These are phyloP conservation scores for Yarrowia divulgata DNA, from an alignment of 805 yeast species.

Conservation along the genomic window DNA sequence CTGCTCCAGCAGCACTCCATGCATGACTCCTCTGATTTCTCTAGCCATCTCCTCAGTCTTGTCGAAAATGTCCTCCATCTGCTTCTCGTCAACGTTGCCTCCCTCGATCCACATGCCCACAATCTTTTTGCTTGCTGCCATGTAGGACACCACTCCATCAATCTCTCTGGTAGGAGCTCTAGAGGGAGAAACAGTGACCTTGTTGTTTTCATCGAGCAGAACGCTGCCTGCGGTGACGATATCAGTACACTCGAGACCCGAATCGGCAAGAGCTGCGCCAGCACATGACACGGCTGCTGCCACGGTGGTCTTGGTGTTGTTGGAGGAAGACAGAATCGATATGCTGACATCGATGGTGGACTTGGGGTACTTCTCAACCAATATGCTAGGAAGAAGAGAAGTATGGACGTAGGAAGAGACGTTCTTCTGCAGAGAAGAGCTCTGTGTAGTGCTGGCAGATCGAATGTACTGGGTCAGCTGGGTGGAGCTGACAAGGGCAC, in stretches of 20 bases:
- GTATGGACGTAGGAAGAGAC: conserved; percentile 60
- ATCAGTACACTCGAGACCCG: conserved; percentile 82
- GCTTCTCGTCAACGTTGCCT: conserved; percentile 45
- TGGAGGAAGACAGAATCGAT: conserved; percentile 62
- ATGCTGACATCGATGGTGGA: conserved; percentile 83
- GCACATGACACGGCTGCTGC: conserved; percentile 68
- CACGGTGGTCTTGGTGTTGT: conserved; percentile 49
- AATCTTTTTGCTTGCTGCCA: conserved; percentile 58
- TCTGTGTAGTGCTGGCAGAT: conserved; percentile 49
- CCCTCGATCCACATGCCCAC: conserved; percentile 61
- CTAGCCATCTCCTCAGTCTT: conserved; percentile 56
- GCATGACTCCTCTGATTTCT: conserved; percentile 56
- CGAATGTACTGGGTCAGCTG: conserved; percentile 36
- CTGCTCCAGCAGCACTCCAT: conserved; percentile 49
- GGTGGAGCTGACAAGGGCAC: conserved; percentile 40
- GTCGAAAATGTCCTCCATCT: conserved; percentile 49
- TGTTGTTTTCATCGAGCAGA: conserved; percentile 3
- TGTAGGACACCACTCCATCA: conserved; percentile 56
- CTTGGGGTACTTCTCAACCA: conserved; percentile 82
- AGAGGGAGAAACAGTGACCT: conserved; percentile 39
- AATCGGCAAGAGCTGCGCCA: conserved; percentile 79
- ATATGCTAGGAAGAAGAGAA: conserved; percentile 59
- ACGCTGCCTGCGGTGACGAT: conserved; percentile 62
- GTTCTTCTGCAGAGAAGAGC: conserved; percentile 52
- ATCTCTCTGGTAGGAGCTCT: conserved; percentile 32